Percentiles rank a stretch among this genome's conserved stretches.
These are phyloP conservation scores for Nemophila menziesii DNA, from an alignment of 257 asterid genomes.

Conservation along the genomic window DNA sequence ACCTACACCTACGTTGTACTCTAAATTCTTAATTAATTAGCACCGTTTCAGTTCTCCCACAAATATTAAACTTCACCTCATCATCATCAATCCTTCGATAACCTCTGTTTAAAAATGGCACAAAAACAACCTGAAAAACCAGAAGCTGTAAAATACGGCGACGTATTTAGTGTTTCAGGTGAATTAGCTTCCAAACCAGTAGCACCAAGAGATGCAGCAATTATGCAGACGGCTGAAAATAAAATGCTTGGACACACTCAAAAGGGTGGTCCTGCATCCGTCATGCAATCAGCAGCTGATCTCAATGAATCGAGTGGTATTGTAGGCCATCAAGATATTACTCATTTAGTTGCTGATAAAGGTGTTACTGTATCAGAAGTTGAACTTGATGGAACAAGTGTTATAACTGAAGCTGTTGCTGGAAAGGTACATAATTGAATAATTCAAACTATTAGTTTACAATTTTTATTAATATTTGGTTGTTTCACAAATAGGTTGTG, in stretches of 20 bases:
- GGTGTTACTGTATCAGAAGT: slow-evolving; percentile 11
- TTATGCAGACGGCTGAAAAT: slow-evolving; percentile 48
- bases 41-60: neutral
- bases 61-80: too few species aligned
- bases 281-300: slow-evolving; percentile 15
- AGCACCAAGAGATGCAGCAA: slow-evolving; percentile 59
- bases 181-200: slow-evolving; percentile 37
- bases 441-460: neutral
- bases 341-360: neutral
- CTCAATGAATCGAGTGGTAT: slow-evolving; percentile 5
- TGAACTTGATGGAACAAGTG: neutral
- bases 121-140: slow-evolving; percentile 36
- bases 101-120: slow-evolving; percentile 23
- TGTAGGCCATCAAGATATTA: slow-evolving; percentile 7
- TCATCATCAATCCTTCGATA: too few species aligned
- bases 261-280: slow-evolving; percentile 11
- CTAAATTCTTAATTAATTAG: too few species aligned
- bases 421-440: slow-evolving; percentile 8
- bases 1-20: neutral
- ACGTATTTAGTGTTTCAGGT: slow-evolving; percentile 50
- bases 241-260: slow-evolving; percentile 7
- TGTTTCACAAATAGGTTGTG: slow-evolving; percentile 24
- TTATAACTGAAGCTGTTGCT: slow-evolving; percentile 12
- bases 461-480: neutral
- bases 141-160: slow-evolving; percentile 41